Percentiles rank a stretch among this genome's conserved stretches.
Conservation (phyloP, 225 moss, liverwort and hornwort genomes). For the Physcomitrellopsis africana region DNA sequence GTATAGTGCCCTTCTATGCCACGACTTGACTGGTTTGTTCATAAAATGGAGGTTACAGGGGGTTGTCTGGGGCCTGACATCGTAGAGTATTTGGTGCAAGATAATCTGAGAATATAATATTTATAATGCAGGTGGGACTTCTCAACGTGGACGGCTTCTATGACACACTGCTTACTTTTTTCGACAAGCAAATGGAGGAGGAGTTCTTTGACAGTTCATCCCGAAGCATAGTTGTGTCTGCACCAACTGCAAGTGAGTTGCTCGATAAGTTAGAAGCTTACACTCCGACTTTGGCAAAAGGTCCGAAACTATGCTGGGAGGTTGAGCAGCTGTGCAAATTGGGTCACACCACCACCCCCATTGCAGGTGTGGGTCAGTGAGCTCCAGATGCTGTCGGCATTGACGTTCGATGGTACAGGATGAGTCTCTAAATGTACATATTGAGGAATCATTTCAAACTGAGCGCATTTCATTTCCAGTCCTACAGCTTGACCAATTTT, state of each 20-base stretch:
- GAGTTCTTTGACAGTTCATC: slow-evolving; percentile 77
- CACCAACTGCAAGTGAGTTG: slow-evolving; percentile 81
- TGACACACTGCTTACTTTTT: slow-evolving; percentile 71
- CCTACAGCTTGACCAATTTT: slow-evolving; percentile 34
- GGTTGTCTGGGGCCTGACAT: no score
- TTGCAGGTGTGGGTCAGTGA: slow-evolving; percentile 51
- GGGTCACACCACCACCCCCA: slow-evolving; percentile 29
- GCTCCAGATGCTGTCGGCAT: background rate
- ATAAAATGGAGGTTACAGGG: no score
- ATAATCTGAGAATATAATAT: no score
- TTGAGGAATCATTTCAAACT: slow-evolving; percentile 20
- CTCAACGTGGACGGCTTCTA: slow-evolving; percentile 94
- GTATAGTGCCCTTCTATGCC: slow-evolving; percentile 24
- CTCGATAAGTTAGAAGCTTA: slow-evolving; percentile 83
- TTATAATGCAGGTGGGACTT: slow-evolving; percentile 66
- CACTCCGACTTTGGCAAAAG: background rate
- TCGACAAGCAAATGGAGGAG: slow-evolving; percentile 87
- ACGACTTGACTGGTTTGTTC: background rate
- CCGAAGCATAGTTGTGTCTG: slow-evolving; percentile 81
- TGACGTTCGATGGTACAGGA: background rate
- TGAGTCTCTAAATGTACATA: slow-evolving; percentile 28
- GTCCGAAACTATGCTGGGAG: slow-evolving; percentile 57
- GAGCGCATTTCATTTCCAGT: slow-evolving; percentile 11
- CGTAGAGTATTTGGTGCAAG: no score
- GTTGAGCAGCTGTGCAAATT: slow-evolving; percentile 40